Base-by-base conservation (phyloP, 129 eudicot species). In the Arctium minus region DNA sequence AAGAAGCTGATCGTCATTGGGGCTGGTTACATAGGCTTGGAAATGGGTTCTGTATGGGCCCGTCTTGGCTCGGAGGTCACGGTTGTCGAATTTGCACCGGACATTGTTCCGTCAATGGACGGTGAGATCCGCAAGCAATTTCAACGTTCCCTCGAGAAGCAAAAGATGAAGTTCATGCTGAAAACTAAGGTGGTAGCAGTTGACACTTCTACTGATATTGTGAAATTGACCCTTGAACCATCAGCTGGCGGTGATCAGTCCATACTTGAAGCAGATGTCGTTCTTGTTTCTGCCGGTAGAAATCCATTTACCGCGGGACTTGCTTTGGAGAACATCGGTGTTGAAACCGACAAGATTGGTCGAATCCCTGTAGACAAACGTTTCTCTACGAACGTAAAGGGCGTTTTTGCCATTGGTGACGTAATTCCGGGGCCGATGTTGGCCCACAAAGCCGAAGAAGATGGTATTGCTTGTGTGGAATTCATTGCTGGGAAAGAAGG, bases 381-480 rank as follows among this genome's bases (percentile, higher is more conserved):
- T 5, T 94, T 94, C 67, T 79, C 92, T 6, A 87, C 97, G 8
- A 94, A 88, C 27, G 92, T 94, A 29, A 87, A 87, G 6, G 97
- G 98, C 7, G 98, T 94, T 6, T 90, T 60, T 60, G 98, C 97
- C 36, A 94, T 94, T 79, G 98, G 98, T 74, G 98, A 94, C 85
- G 98, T 94, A 10, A 92, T 94, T 33, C 98, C 98, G 0, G 97
- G 97, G 13, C 98, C 98, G 0, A 94, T 94, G 98, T 75, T 94
- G 90, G 98, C 98, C n/a, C 98, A 94, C 93, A 94, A 94, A 78
- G 98, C 98, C 8, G 98, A 94, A 83, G 98, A 94, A 77, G 98
- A 94, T 65, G 98, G 97, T 30, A 81, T 94, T 68, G 98, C 98
- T 5, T 94, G 98, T 69, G 98, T 89, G 40, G 98, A 94, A 67